Base-by-base conservation (phyloP, 2,329 filamentous ascomycete species). In the Aureobasidium sp. region DNA sequence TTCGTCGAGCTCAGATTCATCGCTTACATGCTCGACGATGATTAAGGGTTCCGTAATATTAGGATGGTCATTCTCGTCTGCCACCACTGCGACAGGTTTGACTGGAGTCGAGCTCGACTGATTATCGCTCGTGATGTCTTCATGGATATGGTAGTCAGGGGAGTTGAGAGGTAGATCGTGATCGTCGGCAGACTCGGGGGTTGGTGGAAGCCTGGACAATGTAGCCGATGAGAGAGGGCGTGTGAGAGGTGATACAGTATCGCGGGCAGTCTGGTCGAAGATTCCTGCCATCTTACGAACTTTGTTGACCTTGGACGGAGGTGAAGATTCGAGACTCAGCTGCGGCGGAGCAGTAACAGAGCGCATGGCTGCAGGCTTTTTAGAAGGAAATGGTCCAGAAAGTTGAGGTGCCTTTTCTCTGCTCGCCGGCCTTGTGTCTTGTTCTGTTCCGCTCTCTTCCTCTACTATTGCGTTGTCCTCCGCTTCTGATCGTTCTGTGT, bases 241-340 rank as follows among this genome's bases (percentile, higher is more conserved):
- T 8, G 36, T 10, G 17, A 36, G 46, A 12, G 46, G 17, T 17
- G 34, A 20, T 4, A 17, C 17, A 12, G 27, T 51, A 9, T 60
- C 46, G 36, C 46, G 44, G 8, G 41, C 50, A 34, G 60, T 29
- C 32, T 55, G 29, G 13, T 62, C 39, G 43, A 62, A 55, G 5
- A 52, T 44, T 2, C 51, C 60, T 26, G 60, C 60, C 48, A 62
- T 62, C 29, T 62, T 36, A 7, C 48, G 60, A 17, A 62, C 60
- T 17, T 43, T 59, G 44, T 48, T 59, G 34, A 37, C 39, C 26
- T 70, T 72, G 26, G 77, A 76, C 26, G 78, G 75, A 20, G 78
- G 70, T 44, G 78, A 77, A 9, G 76, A 74, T 43, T 77, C 69
- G 7, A 80, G 62, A 7, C 76, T 76, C 17, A 81, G 68, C 20